Evolutionary conservation across 1,139 yeast genomes (phyloP), one percentile per base, ranked within the genome.

Genomic region (Pneumocystis sp.): DNA sequence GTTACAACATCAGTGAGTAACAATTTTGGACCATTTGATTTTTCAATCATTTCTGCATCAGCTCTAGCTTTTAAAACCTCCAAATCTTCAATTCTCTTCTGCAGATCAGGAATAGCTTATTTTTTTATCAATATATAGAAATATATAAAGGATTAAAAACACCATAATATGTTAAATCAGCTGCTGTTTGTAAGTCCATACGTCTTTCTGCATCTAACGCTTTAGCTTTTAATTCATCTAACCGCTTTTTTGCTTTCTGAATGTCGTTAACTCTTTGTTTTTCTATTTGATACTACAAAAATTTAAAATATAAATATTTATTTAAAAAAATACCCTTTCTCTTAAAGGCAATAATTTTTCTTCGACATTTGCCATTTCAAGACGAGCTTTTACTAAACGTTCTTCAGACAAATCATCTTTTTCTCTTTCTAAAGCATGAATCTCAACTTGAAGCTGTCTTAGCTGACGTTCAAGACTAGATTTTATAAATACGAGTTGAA

Each of bases 141-240:
- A 50, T 12, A 45, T 45, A 12, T 39, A 40, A 8, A 37, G 17
- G 81, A 74, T 91, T 96, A 35, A 98, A 98, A 73, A 95, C 93
- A 40, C 97, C 99, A 80, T 90, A 95, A 80, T 91, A 79, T 76
- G 96, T 83, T 75, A 93, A 82, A 76, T 93, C 99, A 29, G 99
- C 97, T 63, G 96, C 96, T 19, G 97, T 83, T 12, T 87, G 93
- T 62, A 93, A 89, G 74, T 93, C 99, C 70, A 88, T 87, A 76
- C 96, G 87, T 81, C 99, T 89, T 76, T 91, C 97, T 37, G 98
- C 98, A 77, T 95, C 97, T 67, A 81, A 83, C 1, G 97, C 97
- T 78, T 93, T 95, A 73, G 83, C 85, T 74, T 89, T 96, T 72
- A 95, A 81, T 69, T 93, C 97, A 72, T 93, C 97, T 70, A 93